Conservation (phyloP, 371 early-diverging fungal genomes). For the Conidiobolus incongruus region DNA sequence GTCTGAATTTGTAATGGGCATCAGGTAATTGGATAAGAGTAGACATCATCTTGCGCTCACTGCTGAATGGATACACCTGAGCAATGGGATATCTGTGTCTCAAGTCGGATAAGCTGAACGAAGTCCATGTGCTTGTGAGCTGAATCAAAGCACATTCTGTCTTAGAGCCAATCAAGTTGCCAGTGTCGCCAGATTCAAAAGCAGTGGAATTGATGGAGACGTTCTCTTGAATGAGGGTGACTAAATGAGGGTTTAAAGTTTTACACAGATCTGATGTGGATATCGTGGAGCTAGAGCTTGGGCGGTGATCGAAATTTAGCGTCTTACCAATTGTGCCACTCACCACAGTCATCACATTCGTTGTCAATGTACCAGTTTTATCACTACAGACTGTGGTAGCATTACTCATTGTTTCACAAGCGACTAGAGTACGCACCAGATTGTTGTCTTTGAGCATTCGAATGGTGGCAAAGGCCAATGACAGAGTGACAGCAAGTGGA, state of each 20-base stretch:
- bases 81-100: conserved; percentile 21
- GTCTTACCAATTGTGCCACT: conserved; percentile 17
- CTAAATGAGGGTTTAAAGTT: not conserved
- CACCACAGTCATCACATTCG: conserved; percentile 76
- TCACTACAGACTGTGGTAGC: conserved; percentile 82
- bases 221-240: not conserved
- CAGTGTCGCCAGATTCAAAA: conserved; percentile 32
- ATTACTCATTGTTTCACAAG: conserved; percentile 89
- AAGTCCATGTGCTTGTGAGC: conserved; percentile 18
- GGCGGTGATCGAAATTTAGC: not conserved
- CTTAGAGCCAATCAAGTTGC: conserved; percentile 41
- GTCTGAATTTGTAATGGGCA: conserved; percentile 16
- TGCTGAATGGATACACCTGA: conserved; percentile 57
- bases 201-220: conserved; percentile 64
- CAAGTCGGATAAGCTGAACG: conserved; percentile 16
- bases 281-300: not conserved
- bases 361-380: conserved; percentile 77
- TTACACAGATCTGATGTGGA: conserved; percentile 9
- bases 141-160: conserved; percentile 68
- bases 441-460: conserved; percentile 86
- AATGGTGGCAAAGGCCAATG: conserved; percentile 47
- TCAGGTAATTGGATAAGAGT: conserved; percentile 31
- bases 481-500: conserved; percentile 54
- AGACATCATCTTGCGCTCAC: conserved; percentile 70
- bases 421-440: conserved; percentile 60